These are phyloP conservation scores for Ottelia alismoides DNA, from an alignment of 106 monocot genomes.

Conservation along the genomic window DNA sequence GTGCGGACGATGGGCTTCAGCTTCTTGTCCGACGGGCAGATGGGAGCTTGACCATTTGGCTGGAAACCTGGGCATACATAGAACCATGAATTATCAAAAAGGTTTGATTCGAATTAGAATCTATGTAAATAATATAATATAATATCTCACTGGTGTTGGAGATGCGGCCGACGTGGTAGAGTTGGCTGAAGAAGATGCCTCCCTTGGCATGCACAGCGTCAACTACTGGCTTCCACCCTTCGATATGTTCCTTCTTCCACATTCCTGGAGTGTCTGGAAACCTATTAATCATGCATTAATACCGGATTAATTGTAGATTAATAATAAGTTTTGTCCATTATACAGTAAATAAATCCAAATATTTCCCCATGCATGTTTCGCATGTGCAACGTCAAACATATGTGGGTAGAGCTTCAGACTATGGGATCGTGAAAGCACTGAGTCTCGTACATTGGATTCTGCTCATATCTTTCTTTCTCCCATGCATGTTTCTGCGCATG, in stretches of 20 bases:
- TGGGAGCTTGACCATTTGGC: slow-evolving; percentile 49
- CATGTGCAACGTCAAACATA: too few species aligned
- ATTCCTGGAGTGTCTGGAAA: not conserved
- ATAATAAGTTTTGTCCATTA: not conserved
- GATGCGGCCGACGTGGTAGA: slow-evolving; percentile 30
- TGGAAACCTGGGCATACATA: slow-evolving; percentile 19
- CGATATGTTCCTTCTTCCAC: slow-evolving; percentile 32
- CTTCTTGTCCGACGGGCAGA: slow-evolving; percentile 34
- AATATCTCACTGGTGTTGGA: slow-evolving; percentile 4
- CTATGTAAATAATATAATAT: too few species aligned
- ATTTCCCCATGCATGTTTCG: too few species aligned
- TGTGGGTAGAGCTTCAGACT: too few species aligned
- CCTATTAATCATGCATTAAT: not conserved
- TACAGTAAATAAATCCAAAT: not conserved
- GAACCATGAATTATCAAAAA: not conserved
- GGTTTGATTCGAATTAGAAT: too few species aligned
- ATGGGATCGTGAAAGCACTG: too few species aligned
- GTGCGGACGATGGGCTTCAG: slow-evolving; percentile 3
- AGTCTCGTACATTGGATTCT: too few species aligned
- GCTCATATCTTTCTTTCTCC: too few species aligned
- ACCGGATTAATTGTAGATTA: not conserved
- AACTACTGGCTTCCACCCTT: slow-evolving; percentile 38
- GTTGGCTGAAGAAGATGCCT: slow-evolving; percentile 36
- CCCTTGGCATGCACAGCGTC: slow-evolving; percentile 39
- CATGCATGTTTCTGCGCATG: too few species aligned